Conservation (phyloP, 2,329 filamentous ascomycete species). For the Parastagonospora nodorum region DNA sequence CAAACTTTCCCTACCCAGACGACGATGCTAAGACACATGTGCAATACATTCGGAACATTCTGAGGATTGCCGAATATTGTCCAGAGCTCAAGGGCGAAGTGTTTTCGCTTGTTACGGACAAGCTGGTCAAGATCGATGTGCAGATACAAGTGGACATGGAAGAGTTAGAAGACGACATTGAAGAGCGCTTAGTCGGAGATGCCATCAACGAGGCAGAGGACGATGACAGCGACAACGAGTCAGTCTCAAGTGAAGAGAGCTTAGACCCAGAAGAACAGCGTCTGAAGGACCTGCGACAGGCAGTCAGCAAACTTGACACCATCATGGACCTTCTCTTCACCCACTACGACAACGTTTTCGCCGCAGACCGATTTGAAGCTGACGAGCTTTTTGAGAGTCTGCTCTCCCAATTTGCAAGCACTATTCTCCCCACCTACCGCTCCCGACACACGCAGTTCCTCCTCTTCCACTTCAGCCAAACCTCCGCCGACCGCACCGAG, state of each 20-base stretch:
- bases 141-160: constrained; percentile 94
- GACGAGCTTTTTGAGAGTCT: constrained; percentile 78
- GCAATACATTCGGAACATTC: constrained; percentile 84
- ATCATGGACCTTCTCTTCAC: constrained; percentile 87
- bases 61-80: constrained; percentile 77
- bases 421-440: constrained; percentile 87
- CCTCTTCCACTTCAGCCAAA: constrained; percentile 92
- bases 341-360: constrained; percentile 77
- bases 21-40: constrained; percentile 80
- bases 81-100: constrained; percentile 80
- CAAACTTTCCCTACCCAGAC: constrained; percentile 76
- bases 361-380: constrained; percentile 65
- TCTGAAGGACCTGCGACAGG: constrained; percentile 75
- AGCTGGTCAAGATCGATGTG: constrained; percentile 91
- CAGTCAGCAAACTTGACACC: constrained; percentile 87
- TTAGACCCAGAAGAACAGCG: constrained; percentile 62
- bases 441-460: constrained; percentile 95
- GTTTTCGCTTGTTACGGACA: constrained; percentile 80
- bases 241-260: constrained; percentile 68
- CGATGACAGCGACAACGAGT: constrained; percentile 69
- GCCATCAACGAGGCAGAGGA: constrained; percentile 54
- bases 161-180: constrained; percentile 86
- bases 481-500: constrained; percentile 76
- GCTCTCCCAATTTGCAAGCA: constrained; percentile 81
- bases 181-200: constrained; percentile 70